Conservation (phyloP, 2,329 filamentous ascomycete genomes). For the Helotiales sp. region DNA sequence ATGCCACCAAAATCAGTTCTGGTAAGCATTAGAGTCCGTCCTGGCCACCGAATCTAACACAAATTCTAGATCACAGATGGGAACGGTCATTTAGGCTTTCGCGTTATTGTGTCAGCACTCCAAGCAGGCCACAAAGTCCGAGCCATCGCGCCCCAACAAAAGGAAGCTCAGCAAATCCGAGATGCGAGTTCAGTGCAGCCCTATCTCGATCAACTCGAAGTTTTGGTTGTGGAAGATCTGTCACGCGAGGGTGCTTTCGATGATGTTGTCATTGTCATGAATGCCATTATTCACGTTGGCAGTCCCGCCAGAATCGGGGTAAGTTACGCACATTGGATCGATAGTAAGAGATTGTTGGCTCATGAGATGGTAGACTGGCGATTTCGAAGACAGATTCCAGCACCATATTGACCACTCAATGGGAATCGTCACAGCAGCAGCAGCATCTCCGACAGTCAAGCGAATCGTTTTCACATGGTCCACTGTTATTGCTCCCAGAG, state of each 20-base stretch:
- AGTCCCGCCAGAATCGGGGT: neutral
- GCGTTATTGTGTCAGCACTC: conserved; percentile 7
- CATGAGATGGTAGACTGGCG: neutral
- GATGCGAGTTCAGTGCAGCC: neutral
- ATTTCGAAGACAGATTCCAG: neutral
- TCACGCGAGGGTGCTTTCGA: conserved; percentile 7
- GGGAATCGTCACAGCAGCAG: neutral
- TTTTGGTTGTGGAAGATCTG: conserved; percentile 11
- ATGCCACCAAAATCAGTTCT: too few relatives aligned
- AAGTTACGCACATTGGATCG: neutral
- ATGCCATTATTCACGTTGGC: conserved; percentile 12
- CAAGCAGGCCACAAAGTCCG: conserved; percentile 14
- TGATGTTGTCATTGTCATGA: conserved; percentile 1
- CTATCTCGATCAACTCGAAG: conserved; percentile 1
- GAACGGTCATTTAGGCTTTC: conserved; percentile 17
- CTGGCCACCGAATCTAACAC: too few relatives aligned
- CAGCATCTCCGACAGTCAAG: conserved; percentile 12
- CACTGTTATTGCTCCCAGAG: conserved; percentile 30
- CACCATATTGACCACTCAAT: neutral
- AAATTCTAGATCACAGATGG: neutral
- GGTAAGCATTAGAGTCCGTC: too few relatives aligned
- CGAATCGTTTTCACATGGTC: conserved; percentile 33
- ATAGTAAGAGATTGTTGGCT: neutral
- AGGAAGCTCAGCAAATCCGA: conserved; percentile 3
- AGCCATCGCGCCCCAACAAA: conserved; percentile 9